Percentiles rank a stretch among this genome's conserved stretches.
These are phyloP conservation scores for Colletotrichum cuscutae DNA, from an alignment of 2,329 filamentous ascomycete species.

Conservation along the genomic window DNA sequence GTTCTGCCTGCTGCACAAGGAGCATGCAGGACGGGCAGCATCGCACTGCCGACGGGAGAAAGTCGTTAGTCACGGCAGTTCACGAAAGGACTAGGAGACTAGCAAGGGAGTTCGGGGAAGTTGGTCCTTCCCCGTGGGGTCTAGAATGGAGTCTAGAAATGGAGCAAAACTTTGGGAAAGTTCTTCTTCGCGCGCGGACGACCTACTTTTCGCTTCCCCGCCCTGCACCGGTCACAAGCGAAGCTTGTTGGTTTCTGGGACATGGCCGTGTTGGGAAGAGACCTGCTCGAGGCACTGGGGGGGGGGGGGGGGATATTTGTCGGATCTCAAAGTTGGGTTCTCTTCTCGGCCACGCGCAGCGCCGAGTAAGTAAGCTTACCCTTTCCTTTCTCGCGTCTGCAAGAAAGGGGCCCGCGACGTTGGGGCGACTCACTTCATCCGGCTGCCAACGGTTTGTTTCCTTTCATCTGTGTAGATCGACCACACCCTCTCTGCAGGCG, in stretches of 20 bases:
- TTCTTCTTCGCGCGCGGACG: not conserved
- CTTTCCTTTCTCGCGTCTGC: not conserved
- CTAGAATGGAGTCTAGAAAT: not conserved
- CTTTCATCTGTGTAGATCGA: not conserved
- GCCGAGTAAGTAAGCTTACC: not conserved
- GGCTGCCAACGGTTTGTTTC: not conserved
- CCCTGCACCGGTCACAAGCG: constrained; percentile 29
- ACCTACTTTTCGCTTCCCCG: constrained; percentile 32
- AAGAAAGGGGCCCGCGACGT: not conserved
- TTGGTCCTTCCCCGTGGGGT: not conserved
- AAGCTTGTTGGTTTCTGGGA: constrained; percentile 30
- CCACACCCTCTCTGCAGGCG: not conserved
- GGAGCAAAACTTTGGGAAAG: not conserved
- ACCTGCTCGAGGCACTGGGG: too few species aligned
- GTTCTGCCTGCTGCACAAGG: constrained; percentile 32
- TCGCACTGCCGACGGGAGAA: constrained; percentile 28
- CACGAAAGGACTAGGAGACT: not conserved
- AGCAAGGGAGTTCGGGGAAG: not conserved
- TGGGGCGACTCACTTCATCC: constrained; percentile 7
- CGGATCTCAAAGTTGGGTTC: not conserved
- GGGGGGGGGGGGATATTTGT: not conserved
- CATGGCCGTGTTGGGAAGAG: constrained; percentile 9
- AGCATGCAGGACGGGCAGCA: constrained; percentile 34
- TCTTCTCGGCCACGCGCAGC: not conserved
- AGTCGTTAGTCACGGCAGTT: constrained; percentile 9